Evolutionary conservation across 495 filamentous ascomycete species (phyloP), one percentile per base, ranked within the genome.

Genomic region (Acidomyces sp.): DNA sequence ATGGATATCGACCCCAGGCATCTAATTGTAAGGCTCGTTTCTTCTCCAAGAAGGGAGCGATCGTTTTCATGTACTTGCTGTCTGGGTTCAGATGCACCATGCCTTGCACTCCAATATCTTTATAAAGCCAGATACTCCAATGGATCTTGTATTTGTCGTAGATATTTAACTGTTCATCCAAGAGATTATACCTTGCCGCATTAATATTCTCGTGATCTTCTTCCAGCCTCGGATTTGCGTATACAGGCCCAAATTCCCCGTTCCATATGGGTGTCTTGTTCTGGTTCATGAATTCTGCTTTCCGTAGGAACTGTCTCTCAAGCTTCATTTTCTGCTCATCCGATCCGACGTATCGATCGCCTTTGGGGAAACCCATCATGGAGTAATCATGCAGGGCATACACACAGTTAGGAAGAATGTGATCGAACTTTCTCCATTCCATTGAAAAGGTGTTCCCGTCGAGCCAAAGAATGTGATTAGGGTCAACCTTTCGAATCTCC

Each of bases 381-480:
- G 65, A 59, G 48, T 79, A 79, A 53, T 78, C 74, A 55, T 79
- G 75, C 37, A 71, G 63, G 0, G 73, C 62, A 50, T 79, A 78
- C 11, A 77, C 74, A 18, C 60, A 63, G 43, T 77, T 78, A 1
- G 67, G 66, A n/a, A 69, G 46, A 5, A 66, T 55, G 6, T 51
- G 52, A 19, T 63, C 52, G 31, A 71, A 69, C 1, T 54, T 53
- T 27, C 51, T 61, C 57, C 60, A 71, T 27, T 71, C 66, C 63
- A 77, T 77, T 0, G 75, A 65, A 47, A 71, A 79, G 0, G 74
- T 79, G 49, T 80, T 80, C 1, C 75, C 73, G 46, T 80, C 76
- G 3, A 78, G 54, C 56, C 69, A 80, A 0, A 80, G 58, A 22
- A 79, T 75, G 49, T 78, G 75, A 15, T 78, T 54, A 0, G 70